Percentiles rank a stretch among this genome's conserved stretches.
Evolutionary conservation across 1,139 yeast species (phyloP).

Genomic region (Geotrichum citri-aurantii): DNA sequence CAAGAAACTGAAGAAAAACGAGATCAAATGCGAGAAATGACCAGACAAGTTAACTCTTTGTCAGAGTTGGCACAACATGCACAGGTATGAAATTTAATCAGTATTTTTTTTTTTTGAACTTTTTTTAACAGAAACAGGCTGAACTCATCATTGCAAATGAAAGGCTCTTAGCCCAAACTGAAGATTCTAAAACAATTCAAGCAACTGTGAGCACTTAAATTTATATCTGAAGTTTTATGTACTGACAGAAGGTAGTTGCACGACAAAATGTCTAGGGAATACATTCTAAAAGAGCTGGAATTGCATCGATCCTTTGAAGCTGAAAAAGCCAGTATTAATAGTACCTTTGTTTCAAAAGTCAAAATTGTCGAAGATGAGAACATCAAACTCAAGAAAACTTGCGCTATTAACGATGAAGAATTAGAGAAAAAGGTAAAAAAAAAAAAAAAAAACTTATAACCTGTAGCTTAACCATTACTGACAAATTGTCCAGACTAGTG

Average conservation of each 20-base stretch:
- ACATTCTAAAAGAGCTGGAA: conserved; percentile 15
- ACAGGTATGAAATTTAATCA: conserved; percentile 4
- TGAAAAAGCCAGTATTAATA: conserved; percentile 9
- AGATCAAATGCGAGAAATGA: conserved; percentile 14
- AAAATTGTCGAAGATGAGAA: conserved; percentile 11
- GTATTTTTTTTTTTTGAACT: not conserved
- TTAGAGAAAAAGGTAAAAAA: conserved; percentile 10
- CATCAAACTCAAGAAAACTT: conserved; percentile 3
- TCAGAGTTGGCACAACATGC: conserved; percentile 15
- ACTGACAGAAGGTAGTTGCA: conserved; percentile 6
- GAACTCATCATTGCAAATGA: conserved; percentile 13
- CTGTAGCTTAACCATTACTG: not conserved
- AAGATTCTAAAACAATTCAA: conserved; percentile 12
- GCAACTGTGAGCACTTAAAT: conserved; percentile 3
- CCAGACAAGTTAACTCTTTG: conserved; percentile 10
- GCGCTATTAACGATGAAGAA: conserved; percentile 2
- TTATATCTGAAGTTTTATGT: not conserved
- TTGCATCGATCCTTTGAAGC: conserved; percentile 17
- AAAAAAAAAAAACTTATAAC: not conserved
- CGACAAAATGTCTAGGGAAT: conserved; percentile 15
- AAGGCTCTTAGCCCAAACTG: conserved; percentile 6
- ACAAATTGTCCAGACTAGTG: not conserved
- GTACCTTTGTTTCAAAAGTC: conserved; percentile 1
- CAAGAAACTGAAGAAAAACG: conserved; percentile 14
- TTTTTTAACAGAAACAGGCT: conserved; percentile 1